Percentiles rank a stretch among this genome's conserved stretches.
These are phyloP conservation scores for Clarireedia sp. DNA, from an alignment of 2,329 filamentous ascomycete species.

Conservation along the genomic window DNA sequence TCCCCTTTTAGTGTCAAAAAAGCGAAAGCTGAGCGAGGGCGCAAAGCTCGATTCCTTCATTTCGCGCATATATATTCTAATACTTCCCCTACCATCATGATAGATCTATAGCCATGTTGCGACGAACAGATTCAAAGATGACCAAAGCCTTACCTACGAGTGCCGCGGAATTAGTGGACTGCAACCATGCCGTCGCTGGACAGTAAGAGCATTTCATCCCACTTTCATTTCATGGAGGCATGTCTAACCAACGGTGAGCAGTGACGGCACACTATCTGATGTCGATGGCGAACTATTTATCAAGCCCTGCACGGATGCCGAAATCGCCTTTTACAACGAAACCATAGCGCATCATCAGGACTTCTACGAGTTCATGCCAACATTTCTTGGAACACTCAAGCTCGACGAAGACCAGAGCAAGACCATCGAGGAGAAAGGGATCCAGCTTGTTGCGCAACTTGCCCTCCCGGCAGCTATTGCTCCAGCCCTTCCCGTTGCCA, in stretches of 20 bases:
- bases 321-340: slow-evolving; percentile 84
- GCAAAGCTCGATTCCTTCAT: slow-evolving; percentile 6
- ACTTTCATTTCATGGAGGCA: neutral
- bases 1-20: slow-evolving; percentile 5
- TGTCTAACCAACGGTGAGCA: slow-evolving; percentile 32
- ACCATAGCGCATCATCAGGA: slow-evolving; percentile 55
- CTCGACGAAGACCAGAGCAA: slow-evolving; percentile 50
- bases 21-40: slow-evolving; percentile 5
- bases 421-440: slow-evolving; percentile 43
- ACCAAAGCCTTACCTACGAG: slow-evolving; percentile 32
- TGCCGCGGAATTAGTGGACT: slow-evolving; percentile 56
- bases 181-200: slow-evolving; percentile 71
- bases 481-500: slow-evolving; percentile 15
- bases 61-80: slow-evolving; percentile 12
- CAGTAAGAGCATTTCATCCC: slow-evolving; percentile 53
- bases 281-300: slow-evolving; percentile 78
- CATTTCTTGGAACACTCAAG: slow-evolving; percentile 71
- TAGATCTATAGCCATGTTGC: slow-evolving; percentile 22
- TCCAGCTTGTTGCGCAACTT: slow-evolving; percentile 28
- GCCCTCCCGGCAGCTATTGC: slow-evolving; percentile 19
- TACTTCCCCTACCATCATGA: slow-evolving; percentile 25
- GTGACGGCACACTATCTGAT: slow-evolving; percentile 85
- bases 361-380: slow-evolving; percentile 74
- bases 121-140: slow-evolving; percentile 28
- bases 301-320: slow-evolving; percentile 81